These are phyloP conservation scores for Xerocomellus amylosporus DNA, from an alignment of 768 basidiomycete genomes.

Conservation along the genomic window DNA sequence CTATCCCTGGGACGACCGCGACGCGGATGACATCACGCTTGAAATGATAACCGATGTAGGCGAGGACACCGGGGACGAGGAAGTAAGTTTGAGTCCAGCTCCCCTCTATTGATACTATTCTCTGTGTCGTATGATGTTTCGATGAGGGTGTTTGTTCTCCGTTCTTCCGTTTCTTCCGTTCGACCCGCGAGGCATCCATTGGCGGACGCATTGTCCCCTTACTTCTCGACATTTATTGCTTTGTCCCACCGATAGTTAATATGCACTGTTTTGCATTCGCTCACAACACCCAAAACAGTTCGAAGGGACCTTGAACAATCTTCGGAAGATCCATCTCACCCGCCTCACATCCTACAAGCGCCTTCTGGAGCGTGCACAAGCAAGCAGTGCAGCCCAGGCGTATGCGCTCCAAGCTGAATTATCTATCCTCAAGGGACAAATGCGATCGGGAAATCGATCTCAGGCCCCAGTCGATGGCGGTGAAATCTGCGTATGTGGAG, in stretches of 20 bases:
- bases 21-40: conserved; percentile 61
- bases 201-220: neutral
- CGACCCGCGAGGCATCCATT: neutral
- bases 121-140: neutral
- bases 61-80: conserved; percentile 70
- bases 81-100: conserved; percentile 39
- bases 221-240: neutral
- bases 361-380: conserved; percentile 76
- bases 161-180: neutral
- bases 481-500: conserved; percentile 53
- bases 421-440: conserved; percentile 54
- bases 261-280: neutral
- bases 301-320: conserved; percentile 40
- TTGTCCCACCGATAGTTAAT: neutral
- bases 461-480: conserved; percentile 18
- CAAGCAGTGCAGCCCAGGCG: conserved; percentile 74
- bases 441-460: conserved; percentile 19
- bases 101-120: neutral
- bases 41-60: conserved; percentile 63
- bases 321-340: conserved; percentile 42
- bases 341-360: conserved; percentile 76
- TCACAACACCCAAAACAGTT: conserved; percentile 34
- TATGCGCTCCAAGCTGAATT: conserved; percentile 85
- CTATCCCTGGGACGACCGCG: conserved; percentile 34
- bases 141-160: neutral